Conservation (phyloP, 2,329 filamentous ascomycete species). For the Coniochaeta sp. region DNA sequence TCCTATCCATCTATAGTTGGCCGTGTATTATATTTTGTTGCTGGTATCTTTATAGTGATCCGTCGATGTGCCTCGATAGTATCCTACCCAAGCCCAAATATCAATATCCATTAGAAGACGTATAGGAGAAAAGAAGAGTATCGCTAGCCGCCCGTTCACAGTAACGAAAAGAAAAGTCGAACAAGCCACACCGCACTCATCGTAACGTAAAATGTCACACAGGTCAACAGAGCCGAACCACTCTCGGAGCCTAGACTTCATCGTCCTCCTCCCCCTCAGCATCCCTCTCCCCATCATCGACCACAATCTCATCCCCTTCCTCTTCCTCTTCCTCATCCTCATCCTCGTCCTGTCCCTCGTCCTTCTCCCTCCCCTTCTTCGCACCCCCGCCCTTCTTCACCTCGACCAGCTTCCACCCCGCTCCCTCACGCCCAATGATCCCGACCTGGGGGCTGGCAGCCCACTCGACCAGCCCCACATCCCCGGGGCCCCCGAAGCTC, state of each 20-base stretch:
- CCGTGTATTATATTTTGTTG: background rate
- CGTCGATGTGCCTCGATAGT: background rate
- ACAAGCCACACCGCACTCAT: background rate
- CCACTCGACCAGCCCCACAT: constrained; percentile 32
- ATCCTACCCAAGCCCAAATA: background rate
- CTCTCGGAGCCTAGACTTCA: background rate
- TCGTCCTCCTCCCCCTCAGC: background rate
- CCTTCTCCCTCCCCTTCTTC: background rate
- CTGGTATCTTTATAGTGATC: background rate
- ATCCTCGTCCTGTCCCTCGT: background rate
- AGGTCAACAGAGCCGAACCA: background rate
- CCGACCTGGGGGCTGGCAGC: constrained; percentile 26
- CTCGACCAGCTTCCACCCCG: constrained; percentile 25
- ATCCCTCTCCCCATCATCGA: constrained; percentile 1
- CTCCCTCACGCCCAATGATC: constrained; percentile 22
- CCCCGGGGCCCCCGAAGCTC: constrained; percentile 29
- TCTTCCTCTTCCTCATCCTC: background rate
- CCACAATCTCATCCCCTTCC: background rate
- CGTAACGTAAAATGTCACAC: background rate
- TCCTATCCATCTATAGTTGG: background rate
- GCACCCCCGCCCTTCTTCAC: constrained; percentile 2
- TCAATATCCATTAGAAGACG: background rate
- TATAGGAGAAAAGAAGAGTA: background rate
- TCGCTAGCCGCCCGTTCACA: background rate
- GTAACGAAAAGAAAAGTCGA: background rate